Percentiles rank a stretch among this genome's conserved stretches.
Conservation (phyloP, 495 filamentous ascomycete genomes). For the Penicillium salamii region DNA sequence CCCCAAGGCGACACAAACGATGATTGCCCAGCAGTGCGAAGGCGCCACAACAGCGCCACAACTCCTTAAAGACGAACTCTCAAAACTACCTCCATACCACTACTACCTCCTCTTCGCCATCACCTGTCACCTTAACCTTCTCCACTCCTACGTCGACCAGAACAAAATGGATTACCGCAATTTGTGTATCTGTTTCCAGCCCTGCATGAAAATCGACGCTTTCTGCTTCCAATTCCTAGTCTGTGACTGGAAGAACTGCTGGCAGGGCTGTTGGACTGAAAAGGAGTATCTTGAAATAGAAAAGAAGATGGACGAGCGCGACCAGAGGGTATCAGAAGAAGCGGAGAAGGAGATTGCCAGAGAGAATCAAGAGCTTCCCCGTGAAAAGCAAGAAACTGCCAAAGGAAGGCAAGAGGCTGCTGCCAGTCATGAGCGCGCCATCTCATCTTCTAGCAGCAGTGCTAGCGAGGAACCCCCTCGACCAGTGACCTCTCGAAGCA, state of each 20-base stretch:
- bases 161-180: constrained; percentile 96
- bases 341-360: no score
- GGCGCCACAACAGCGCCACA: constrained; percentile 75
- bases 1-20: constrained; percentile 72
- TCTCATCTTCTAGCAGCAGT: constrained; percentile 64
- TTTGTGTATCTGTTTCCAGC: constrained; percentile 91
- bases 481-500: constrained; percentile 30
- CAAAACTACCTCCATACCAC: constrained; percentile 84
- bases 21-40: constrained; percentile 69
- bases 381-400: constrained; percentile 14
- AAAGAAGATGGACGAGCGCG: constrained; percentile 54
- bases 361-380: no score
- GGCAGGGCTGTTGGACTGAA: constrained; percentile 94
- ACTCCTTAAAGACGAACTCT: constrained; percentile 82
- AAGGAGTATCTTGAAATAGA: constrained; percentile 73
- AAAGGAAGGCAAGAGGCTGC: constrained; percentile 10
- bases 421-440: constrained; percentile 51
- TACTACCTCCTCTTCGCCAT: constrained; percentile 96
- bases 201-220: constrained; percentile 85
- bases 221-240: constrained; percentile 91
- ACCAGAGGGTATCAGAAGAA: constrained; percentile 21
- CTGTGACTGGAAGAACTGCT: constrained; percentile 88
- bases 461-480: constrained; percentile 31
- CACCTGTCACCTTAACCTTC: constrained; percentile 85
- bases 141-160: constrained; percentile 78